Conservation (phyloP, 495 filamentous ascomycete species). For the Daldinia vernicosa region DNA sequence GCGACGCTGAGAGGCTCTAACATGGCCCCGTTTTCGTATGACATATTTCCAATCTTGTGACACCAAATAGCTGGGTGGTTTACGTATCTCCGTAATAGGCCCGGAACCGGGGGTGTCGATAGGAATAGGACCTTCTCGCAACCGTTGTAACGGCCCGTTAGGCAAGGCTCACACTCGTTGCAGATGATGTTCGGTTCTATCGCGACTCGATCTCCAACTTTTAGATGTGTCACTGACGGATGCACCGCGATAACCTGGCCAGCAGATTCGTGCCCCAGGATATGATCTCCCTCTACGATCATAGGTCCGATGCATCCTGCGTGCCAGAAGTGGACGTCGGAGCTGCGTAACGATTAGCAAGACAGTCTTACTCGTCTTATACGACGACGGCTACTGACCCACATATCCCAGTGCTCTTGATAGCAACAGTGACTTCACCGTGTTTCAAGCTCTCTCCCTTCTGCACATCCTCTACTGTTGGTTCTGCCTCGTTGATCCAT, state of each 20-base stretch:
- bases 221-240: constrained; percentile 75
- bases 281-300: constrained; percentile 86
- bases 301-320: constrained; percentile 92
- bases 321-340: constrained; percentile 97
- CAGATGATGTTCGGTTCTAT: constrained; percentile 93
- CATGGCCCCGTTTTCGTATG: constrained; percentile 86
- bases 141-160: constrained; percentile 92
- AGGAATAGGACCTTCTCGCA: constrained; percentile 86
- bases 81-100: constrained; percentile 90
- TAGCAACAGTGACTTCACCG: constrained; percentile 83
- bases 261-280: constrained; percentile 92
- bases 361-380: constrained; percentile 33
- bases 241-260: constrained; percentile 84
- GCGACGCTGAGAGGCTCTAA: constrained; percentile 88
- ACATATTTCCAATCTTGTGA: constrained; percentile 90
- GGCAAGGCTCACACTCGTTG: constrained; percentile 85
- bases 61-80: constrained; percentile 93
- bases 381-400: constrained; percentile 63
- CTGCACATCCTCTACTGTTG: constrained; percentile 77
- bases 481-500: constrained; percentile 83
- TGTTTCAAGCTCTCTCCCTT: constrained; percentile 73
- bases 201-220: constrained; percentile 85
- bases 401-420: constrained; percentile 94
- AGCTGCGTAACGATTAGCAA: constrained; percentile 59
- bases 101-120: constrained; percentile 86